Base-by-base conservation (phyloP, 108 stramenopile species). In the Hondaea fermentalgiana region DNA sequence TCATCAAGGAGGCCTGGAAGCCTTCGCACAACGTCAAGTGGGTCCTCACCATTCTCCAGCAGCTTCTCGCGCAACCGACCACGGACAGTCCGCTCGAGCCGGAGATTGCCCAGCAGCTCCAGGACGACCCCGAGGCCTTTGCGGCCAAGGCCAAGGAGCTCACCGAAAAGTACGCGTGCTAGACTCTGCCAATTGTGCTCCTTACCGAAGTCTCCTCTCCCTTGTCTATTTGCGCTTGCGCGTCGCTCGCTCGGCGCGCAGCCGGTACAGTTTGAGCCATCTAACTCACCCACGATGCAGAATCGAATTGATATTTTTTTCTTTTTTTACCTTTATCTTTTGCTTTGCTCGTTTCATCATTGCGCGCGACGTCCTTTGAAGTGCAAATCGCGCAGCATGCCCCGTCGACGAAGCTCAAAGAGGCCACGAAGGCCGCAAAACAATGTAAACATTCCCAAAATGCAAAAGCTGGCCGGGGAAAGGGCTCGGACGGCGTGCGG, bases 1-100 rank as follows among this genome's bases (percentile, higher is more conserved):
- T 96, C 59, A 72, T 96, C 43, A 94, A 94, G 45, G 87, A 92
- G n/a, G 91, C 93, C 57, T 96, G 96, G 96, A 91, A 91, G 16
- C 92, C 92, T 49, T 90, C 91, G 8, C 91, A 90, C 57, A 92
- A 92, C 42, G 88, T 90, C 19, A 90, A 90, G 29, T 91, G 91
- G 72, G 91, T 92, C 17, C 88, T 92, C 57, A 90, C 90, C 90
- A 91, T 92, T 88, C 88, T 88, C 35, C 91, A 91, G 19, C 87
- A 92, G 91, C 89, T 92, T 87, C 88, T 92, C 60, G 89, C 89
- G 91, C 90, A 92, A 87, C 91, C 91, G 12, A 83, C 88, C 69
- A 91, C 91, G 35, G 91, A 92, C 88, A 91, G 89, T 88, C 92
- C 92, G 14, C 90, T 92, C 28, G 92, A 92, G 91, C 89, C 92